Percentiles rank a stretch among this genome's conserved stretches.
Evolutionary conservation across 2,329 filamentous ascomycete genomes (phyloP).

Genomic region (Apiospora saccharicola): DNA sequence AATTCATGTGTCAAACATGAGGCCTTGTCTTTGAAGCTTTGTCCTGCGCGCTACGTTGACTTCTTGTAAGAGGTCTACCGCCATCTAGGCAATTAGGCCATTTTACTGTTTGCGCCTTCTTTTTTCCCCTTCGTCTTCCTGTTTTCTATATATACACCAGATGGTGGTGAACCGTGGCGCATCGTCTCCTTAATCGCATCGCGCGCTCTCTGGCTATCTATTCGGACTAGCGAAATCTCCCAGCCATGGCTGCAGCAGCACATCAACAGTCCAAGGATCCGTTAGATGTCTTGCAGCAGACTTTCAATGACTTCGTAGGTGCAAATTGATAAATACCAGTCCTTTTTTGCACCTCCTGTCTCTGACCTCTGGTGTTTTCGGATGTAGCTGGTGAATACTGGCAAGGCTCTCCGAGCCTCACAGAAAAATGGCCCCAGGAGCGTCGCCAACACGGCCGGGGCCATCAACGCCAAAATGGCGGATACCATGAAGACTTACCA

Average conservation of each 20-base stretch:
- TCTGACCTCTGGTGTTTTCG: background rate
- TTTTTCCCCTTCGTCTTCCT: too few relatives aligned
- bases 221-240: conserved; percentile 5
- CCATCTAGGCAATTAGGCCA: background rate
- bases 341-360: background rate
- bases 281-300: conserved; percentile 57
- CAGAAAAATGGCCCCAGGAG: conserved; percentile 54
- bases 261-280: conserved; percentile 46
- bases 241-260: conserved; percentile 26
- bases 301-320: conserved; percentile 64
- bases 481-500: conserved; percentile 60
- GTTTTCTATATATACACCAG: background rate
- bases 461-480: conserved; percentile 51
- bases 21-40: conserved; percentile 15
- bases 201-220: background rate
- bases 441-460: conserved; percentile 40
- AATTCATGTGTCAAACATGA: conserved; percentile 11
- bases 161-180: conserved; percentile 5
- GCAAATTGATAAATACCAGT: background rate
- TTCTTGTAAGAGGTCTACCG: background rate
- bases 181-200: background rate
- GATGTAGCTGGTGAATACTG: conserved; percentile 63
- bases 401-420: conserved; percentile 61
- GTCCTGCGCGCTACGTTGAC: background rate
- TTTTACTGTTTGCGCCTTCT: background rate